Conservation (phyloP, 139 green algal species). For the Chlorella ohadii region DNA sequence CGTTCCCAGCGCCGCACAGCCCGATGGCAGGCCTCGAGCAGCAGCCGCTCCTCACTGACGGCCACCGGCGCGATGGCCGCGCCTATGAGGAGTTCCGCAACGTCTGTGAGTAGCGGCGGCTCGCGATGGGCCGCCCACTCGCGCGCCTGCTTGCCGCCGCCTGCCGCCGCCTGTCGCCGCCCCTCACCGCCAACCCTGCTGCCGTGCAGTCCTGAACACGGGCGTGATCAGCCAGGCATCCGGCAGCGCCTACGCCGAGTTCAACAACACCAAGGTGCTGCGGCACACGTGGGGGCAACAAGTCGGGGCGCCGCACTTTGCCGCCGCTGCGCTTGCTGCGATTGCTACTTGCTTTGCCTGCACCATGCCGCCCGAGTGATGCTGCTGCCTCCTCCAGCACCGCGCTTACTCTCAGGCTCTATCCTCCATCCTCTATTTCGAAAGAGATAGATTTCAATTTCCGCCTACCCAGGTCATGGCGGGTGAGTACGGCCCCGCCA, state of each 20-base stretch:
- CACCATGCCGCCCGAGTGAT: too few species aligned
- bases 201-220: conserved; percentile 69
- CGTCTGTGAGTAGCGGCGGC: conserved; percentile 51
- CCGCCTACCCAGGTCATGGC: too few species aligned
- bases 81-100: conserved; percentile 61
- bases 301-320: too few species aligned
- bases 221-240: conserved; percentile 72
- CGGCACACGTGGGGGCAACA: too few species aligned
- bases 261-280: conserved; percentile 69
- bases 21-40: conserved; percentile 9
- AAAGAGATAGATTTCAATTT: too few species aligned
- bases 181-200: not conserved
- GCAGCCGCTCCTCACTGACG: conserved; percentile 18
- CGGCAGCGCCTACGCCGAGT: conserved; percentile 82
- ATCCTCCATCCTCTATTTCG: too few species aligned
- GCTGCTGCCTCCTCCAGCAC: too few species aligned
- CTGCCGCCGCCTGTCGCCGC: not conserved
- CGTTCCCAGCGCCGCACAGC: not conserved
- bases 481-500: too few species aligned
- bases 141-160: too few species aligned
- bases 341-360: too few species aligned
- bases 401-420: too few species aligned
- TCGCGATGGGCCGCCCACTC: not conserved
- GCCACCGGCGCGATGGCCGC: conserved; percentile 55
- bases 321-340: too few species aligned